Evolutionary conservation across 805 yeast species (phyloP).

Genomic region (Candida coleopterorum): DNA sequence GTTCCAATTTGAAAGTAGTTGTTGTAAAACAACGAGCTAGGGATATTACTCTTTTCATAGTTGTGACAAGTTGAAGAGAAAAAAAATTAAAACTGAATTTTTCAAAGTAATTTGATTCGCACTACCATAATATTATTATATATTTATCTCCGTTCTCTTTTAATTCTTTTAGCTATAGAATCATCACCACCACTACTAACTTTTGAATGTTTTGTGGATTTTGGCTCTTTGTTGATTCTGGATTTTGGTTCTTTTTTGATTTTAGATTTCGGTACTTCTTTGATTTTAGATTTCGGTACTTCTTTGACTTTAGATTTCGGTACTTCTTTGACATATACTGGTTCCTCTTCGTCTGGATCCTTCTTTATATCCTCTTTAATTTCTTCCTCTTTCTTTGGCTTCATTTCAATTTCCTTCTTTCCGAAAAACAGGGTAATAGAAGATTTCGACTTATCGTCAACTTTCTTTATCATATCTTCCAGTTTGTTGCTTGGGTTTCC

Average conservation of each 20-base stretch:
- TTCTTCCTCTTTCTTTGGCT: conserved; percentile 4
- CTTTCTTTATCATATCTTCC: conserved; percentile 27
- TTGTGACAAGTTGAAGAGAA: too few relatives aligned
- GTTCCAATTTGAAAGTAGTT: conserved; percentile 3
- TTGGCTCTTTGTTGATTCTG: background rate
- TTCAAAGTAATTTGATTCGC: background rate
- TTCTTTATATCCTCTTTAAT: background rate
- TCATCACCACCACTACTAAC: background rate
- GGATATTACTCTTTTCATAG: conserved; percentile 1
- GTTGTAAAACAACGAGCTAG: conserved; percentile 2
- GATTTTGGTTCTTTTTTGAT: background rate
- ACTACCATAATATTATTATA: background rate
- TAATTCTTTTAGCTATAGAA: conserved; percentile 2
- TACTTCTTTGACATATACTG: conserved; percentile 1
- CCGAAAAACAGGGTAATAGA: conserved; percentile 26
- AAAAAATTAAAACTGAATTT: background rate
- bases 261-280: background rate
- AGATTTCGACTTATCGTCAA: conserved; percentile 15
- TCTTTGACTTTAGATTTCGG: background rate
- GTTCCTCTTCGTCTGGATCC: conserved; percentile 5
- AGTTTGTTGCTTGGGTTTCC: conserved; percentile 56
- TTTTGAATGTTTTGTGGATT: background rate
- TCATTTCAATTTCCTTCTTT: conserved; percentile 7
- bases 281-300: background rate
- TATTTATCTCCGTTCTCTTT: conserved; percentile 1